phyloP scores from a whole-genome alignment of 2,329 filamentous ascomycete species.

The Sporothrix schenckii region DNA sequence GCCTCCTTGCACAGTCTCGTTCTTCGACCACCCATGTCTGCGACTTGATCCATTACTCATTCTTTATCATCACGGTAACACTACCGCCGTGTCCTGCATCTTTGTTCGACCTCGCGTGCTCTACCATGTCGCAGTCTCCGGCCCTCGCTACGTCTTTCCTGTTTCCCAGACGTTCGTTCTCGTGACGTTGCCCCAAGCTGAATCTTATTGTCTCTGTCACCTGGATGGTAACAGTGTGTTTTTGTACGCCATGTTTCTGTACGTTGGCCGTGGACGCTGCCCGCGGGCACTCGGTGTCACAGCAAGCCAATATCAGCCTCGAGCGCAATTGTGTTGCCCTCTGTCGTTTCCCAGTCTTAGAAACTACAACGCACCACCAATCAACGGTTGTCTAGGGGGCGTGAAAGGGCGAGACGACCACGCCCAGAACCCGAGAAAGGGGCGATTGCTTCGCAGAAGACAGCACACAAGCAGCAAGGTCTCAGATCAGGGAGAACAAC shows the following conservation, averaged over 20 bases:
- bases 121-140: neutral
- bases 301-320: neutral
- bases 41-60: slow-evolving; percentile 21
- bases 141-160: slow-evolving; percentile 19
- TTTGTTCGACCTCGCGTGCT: slow-evolving; percentile 13
- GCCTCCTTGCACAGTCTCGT: neutral
- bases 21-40: slow-evolving; percentile 7
- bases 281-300: no score
- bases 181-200: neutral
- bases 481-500: slow-evolving; percentile 19
- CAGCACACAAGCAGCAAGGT: neutral
- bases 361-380: neutral
- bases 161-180: neutral
- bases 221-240: neutral
- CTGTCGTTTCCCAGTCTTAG: neutral
- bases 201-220: neutral
- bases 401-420: neutral
- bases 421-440: neutral
- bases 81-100: neutral
- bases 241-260: neutral
- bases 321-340: neutral
- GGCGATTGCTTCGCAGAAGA: neutral
- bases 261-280: neutral
- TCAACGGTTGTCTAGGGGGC: no score
- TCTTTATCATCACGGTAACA: slow-evolving; percentile 25